A percentile compares a stretch with the other conserved stretches of the same genome.
phyloP scores from a whole-genome alignment of 176 grass and related monocot genomes.

The Zizania latifolia region DNA sequence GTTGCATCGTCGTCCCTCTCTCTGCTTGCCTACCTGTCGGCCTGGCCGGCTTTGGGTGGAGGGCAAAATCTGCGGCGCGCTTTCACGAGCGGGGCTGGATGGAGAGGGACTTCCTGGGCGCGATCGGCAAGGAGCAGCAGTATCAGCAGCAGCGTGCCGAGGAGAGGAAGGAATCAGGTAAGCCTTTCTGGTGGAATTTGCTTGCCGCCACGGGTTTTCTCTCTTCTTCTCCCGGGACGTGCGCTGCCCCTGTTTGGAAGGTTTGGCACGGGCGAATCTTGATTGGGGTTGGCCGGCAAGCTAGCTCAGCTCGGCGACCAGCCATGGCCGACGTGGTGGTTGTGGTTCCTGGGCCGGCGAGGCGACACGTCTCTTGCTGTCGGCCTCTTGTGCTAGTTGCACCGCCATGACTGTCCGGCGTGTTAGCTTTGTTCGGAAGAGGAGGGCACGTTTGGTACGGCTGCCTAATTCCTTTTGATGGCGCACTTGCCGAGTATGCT shows the following conservation, averaged over 20 bases:
- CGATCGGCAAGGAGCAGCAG: constrained; percentile 47
- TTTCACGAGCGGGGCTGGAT: constrained; percentile 31
- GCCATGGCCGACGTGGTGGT: not conserved
- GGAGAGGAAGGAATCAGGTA: constrained; percentile 54
- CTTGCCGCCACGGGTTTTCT: not conserved
- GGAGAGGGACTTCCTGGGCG: constrained; percentile 81
- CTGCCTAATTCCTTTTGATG: constrained; percentile 40
- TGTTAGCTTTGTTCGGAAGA: not conserved
- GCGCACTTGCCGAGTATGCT: not conserved
- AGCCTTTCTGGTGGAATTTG: not conserved
- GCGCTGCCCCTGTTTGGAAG: not conserved
- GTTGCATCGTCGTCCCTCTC: not conserved
- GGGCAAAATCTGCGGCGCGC: constrained; percentile 15
- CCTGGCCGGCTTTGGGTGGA: no score
- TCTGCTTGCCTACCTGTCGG: not conserved
- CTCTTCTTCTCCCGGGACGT: not conserved
- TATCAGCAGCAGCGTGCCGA: not conserved
- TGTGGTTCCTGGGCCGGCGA: not conserved
- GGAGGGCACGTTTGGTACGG: not conserved
- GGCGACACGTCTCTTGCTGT: not conserved
- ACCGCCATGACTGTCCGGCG: not conserved
- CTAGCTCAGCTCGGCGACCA: no score
- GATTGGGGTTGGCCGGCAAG: not conserved
- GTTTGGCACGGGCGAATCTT: not conserved
- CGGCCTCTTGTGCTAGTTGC: no score